phyloP scores from a whole-genome alignment of 805 yeast species.

The Saturnispora bothae region DNA sequence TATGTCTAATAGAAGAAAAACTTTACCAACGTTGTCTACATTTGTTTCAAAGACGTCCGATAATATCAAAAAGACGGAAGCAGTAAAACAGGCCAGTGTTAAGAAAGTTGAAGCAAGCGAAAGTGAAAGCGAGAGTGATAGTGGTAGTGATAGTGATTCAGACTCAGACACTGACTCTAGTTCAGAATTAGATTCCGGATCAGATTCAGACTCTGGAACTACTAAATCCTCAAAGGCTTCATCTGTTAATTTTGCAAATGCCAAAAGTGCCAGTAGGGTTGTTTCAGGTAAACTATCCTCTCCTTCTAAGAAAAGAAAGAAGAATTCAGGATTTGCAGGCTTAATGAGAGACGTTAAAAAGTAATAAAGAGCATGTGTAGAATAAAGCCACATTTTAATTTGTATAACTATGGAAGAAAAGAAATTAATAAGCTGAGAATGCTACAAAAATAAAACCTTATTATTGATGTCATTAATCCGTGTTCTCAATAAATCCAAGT shows the following conservation, averaged over 20 bases:
- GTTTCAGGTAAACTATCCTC: constrained; percentile 20
- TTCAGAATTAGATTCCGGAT: constrained; percentile 4
- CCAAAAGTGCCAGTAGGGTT: constrained; percentile 34
- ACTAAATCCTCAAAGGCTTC: too few relatives aligned
- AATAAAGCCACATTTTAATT: background rate
- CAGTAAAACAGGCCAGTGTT: background rate
- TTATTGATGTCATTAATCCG: constrained; percentile 23
- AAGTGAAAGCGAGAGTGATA: background rate
- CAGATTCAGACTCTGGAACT: constrained; percentile 13
- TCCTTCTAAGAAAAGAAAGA: constrained; percentile 20
- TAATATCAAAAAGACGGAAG: constrained; percentile 2
- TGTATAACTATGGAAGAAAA: background rate
- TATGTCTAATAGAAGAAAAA: constrained; percentile 11
- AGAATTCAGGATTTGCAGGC: constrained; percentile 36
- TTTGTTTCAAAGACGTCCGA: constrained; percentile 48
- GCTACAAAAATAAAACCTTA: too few relatives aligned
- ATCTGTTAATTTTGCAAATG: constrained; percentile 29
- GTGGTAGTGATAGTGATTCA: constrained; percentile 11
- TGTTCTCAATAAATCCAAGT: constrained; percentile 71
- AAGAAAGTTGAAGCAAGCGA: background rate
- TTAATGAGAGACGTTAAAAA: constrained; percentile 32
- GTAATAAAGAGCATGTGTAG: background rate
- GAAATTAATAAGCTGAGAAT: too few relatives aligned
- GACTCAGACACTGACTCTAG: constrained; percentile 8
- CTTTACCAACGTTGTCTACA: constrained; percentile 42